Base-by-base conservation (phyloP, 1,284 basidiomycete species). In the Sutorius eximius region DNA sequence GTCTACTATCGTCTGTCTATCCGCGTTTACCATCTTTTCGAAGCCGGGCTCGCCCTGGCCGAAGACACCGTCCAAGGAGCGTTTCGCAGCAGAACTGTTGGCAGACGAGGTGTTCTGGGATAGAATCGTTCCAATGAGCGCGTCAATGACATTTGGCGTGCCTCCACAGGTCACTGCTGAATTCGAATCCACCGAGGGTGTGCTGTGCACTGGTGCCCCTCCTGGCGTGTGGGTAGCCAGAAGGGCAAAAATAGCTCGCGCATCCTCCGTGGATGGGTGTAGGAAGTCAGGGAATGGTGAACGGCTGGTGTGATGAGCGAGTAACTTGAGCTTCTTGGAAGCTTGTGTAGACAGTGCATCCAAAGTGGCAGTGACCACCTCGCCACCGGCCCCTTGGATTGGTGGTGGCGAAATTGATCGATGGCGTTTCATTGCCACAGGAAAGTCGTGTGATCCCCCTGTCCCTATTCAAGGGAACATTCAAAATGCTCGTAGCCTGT, bases 101-200 rank as follows among this genome's bases (percentile, higher is more conserved):
- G 71, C 70, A 37, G 74, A 73, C 34, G 83, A 83, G 0, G 89
- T 92, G 63, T 90, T 91, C 67, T 91, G 88, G 36, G 83, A 86
- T 18, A 93, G 77, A 53, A 91, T 82, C 0, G 87, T 89, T 33
- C 83, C 80, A 20, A 91, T 81, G 58, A 89, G 76, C 0, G 86
- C 78, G 61, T 91, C 89, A 46, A 91, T 77, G 43, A 91, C 85
- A 54, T 85, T 81, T 0, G 82, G 80, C 2, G 81, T 78, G 44
- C 75, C 71, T 0, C 84, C 86, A 57, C 85, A 86, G 2, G 79
- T 80, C 49, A 66, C 63, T 2, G 78, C 78, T 3, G 79, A 77
- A 55, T 82, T 78, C 27, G 73, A 66, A 13, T n/a, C 45, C 2
- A 53, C 9, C 5, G 22, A 45, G 53, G 55, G 72, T 13, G 61